Base-by-base conservation (phyloP, 1,139 yeast genomes). In the Pichia inconspicua region DNA sequence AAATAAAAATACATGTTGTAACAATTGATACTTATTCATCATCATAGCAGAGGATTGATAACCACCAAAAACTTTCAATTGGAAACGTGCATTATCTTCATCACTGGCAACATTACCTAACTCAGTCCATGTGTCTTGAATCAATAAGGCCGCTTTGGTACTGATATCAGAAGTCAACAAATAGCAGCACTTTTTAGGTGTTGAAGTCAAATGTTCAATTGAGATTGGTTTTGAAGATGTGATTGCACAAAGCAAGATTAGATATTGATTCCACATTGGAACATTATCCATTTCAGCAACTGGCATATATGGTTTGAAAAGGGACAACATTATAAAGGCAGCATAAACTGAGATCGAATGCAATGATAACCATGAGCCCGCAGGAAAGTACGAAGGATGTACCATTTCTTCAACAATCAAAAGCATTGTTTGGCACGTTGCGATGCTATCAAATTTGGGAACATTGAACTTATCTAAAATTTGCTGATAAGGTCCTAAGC, bases 181-280 rank as follows among this genome's bases (percentile, higher is more conserved):
- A 65, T 69, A 70, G 56, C 89, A 80, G 1, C 90, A 90, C 57
- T 80, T 81, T 61, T 83, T 74, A 44, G 94, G 89, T 47, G 85
- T 80, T 43, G 79, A 82, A 2, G 88, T 76, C 49, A 84, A 68
- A 57, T 80, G 84, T 57, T 81, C 84, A 48, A 77, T 67, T 0
- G 85, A 69, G 14, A 80, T 79, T 1, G 85, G 83, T 53, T 77
- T 74, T 22, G 78, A 67, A 2, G 78, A 72, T 4, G 79, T 74
- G 48, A 67, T 62, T 49, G 73, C 74, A 28, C 85, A 71, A 42
- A 83, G 67, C 12, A 80, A 72, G 55, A 75, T 76, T 53, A 86
- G 64, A 58, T 80, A 84, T 54, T 74, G 77, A 39, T 83, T 82
- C 90, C 89, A 83, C 35, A 82, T 80, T 66, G 59, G 79, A 81